These are phyloP conservation scores for Daedalea quercina DNA, from an alignment of 768 basidiomycete species.

Conservation along the genomic window DNA sequence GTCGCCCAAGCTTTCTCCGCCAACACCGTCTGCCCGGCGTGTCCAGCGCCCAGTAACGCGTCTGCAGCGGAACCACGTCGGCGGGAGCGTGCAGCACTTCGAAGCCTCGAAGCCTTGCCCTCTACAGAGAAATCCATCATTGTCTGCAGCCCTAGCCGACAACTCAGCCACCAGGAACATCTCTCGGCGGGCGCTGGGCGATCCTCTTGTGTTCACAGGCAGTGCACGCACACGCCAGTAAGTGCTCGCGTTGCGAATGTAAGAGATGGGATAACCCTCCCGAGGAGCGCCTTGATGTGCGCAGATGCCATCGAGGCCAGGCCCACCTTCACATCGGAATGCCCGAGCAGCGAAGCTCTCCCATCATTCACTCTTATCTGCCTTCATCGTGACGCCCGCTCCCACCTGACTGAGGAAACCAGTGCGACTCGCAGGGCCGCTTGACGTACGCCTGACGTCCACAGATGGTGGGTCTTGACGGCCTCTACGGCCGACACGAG, in stretches of 20 bases:
- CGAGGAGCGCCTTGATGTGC: conserved; percentile 8
- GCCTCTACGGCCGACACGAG: neutral
- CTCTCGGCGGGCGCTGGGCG: neutral
- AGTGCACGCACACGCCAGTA: neutral
- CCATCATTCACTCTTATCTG: conserved; percentile 19
- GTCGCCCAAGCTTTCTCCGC: conserved; percentile 4
- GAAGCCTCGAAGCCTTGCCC: no score
- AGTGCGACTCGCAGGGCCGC: conserved; percentile 3
- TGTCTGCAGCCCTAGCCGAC: no score
- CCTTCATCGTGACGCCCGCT: conserved; percentile 13
- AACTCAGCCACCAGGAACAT: neutral
- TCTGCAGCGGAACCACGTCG: neutral
- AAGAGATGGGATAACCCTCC: conserved; percentile 7
- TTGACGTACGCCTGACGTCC: conserved; percentile 18
- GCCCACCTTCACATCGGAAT: conserved; percentile 13
- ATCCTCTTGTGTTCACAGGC: neutral
- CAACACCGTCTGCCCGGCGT: neutral
- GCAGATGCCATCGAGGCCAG: conserved; percentile 11
- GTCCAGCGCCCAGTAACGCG: neutral
- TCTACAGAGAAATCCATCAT: no score
- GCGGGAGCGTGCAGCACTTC: neutral
- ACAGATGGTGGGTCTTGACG: neutral
- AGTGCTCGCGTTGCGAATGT: conserved; percentile 6
- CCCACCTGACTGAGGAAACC: neutral
- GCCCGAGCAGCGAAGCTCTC: neutral